phyloP scores from a whole-genome alignment of 2,329 filamentous ascomycete genomes.

The Fusarium verticillioides region DNA sequence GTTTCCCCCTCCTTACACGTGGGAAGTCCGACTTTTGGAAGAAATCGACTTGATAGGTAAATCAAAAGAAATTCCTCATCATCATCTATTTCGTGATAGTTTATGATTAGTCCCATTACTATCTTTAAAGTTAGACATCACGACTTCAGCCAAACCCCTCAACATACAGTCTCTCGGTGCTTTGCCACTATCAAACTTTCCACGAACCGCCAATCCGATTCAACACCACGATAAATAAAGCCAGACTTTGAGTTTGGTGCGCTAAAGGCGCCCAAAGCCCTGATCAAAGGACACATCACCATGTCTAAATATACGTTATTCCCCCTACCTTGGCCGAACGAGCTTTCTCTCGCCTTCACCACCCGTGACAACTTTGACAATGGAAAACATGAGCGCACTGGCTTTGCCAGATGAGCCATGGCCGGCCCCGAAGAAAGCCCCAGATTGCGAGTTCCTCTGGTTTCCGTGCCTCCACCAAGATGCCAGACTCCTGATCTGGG shows the following conservation, averaged over 20 bases:
- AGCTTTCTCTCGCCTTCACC: background rate
- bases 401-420: too few species aligned
- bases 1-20: background rate
- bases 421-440: background rate
- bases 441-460: background rate
- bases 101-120: background rate
- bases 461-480: background rate
- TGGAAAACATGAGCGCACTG: background rate
- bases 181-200: background rate
- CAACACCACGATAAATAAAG: background rate
- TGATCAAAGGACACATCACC: background rate
- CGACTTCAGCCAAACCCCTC: background rate
- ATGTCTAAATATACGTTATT: background rate
- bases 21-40: too few species aligned
- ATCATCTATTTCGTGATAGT: too few species aligned
- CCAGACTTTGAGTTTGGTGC: background rate
- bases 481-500: background rate
- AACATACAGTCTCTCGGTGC: background rate
- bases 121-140: background rate
- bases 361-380: background rate
- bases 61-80: background rate
- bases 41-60: background rate
- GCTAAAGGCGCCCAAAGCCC: background rate
- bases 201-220: background rate
- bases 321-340: background rate